Percentiles rank a stretch among this genome's conserved stretches.
phyloP scores from a whole-genome alignment of 2,329 filamentous ascomycete genomes.

The Ceratocystis variospora region DNA sequence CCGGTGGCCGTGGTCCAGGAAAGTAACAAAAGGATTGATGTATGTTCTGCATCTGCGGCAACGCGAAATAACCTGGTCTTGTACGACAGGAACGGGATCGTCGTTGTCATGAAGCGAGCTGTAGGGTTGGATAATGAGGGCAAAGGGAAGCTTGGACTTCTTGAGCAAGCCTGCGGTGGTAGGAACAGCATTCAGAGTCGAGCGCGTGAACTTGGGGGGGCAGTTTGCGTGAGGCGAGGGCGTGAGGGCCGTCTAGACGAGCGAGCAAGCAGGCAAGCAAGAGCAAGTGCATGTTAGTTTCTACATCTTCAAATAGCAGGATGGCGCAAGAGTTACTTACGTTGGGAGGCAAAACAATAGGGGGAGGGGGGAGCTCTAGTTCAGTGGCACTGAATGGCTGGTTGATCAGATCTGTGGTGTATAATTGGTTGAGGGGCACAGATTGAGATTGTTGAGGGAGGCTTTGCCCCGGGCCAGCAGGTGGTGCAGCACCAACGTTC shows the following conservation, averaged over 20 bases:
- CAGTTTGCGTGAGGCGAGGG: constrained; percentile 86
- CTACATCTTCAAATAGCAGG: background rate
- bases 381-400: constrained; percentile 92
- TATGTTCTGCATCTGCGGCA: constrained; percentile 93
- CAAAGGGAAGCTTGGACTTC: constrained; percentile 91
- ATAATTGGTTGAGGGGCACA: constrained; percentile 61
- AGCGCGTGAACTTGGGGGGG: constrained; percentile 84
- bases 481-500: constrained; percentile 44
- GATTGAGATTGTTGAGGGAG: constrained; percentile 35
- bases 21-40: constrained; percentile 94
- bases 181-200: constrained; percentile 85
- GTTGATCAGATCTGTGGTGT: constrained; percentile 79
- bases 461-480: constrained; percentile 34
- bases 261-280: too few species aligned
- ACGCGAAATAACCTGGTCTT: constrained; percentile 93
- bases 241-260: constrained; percentile 63
- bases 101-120: constrained; percentile 84
- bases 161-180: constrained; percentile 87
- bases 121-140: constrained; percentile 91
- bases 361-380: constrained; percentile 78
- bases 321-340: constrained; percentile 40
- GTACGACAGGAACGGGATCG: constrained; percentile 78
- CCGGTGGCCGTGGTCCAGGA: constrained; percentile 89
- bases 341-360: constrained; percentile 80
- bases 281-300: background rate